Percentiles rank a stretch among this genome's conserved stretches.
These are phyloP conservation scores for Trypanosoma congolense DNA, from an alignment of 208 protist species.

Conservation along the genomic window DNA sequence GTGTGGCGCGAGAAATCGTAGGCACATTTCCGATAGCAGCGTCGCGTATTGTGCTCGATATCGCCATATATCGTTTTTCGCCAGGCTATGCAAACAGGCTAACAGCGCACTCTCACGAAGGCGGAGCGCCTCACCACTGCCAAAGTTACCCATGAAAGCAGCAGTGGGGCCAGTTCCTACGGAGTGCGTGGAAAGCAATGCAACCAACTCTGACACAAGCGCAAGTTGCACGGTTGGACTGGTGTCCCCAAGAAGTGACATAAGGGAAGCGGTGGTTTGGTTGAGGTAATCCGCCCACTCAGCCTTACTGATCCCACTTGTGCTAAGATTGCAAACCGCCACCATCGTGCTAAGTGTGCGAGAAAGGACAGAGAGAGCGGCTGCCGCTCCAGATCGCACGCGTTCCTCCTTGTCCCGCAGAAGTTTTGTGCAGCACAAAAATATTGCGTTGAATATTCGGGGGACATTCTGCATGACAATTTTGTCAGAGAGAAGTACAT, in stretches of 20 bases:
- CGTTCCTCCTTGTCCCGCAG: conserved; percentile 41
- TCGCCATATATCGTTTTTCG: conserved; percentile 72
- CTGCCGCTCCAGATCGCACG: conserved; percentile 46
- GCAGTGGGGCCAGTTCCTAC: conserved; percentile 3
- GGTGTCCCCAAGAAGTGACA: conserved; percentile 47
- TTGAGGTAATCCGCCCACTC: conserved; percentile 36
- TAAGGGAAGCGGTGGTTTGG: conserved; percentile 39
- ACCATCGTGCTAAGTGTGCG: conserved; percentile 49
- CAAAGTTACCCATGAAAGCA: conserved; percentile 1
- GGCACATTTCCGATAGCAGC: conserved; percentile 58
- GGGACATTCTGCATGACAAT: conserved; percentile 20
- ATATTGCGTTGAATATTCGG: conserved; percentile 29
- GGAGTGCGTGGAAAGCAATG: conserved; percentile 29
- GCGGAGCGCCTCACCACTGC: conserved; percentile 19
- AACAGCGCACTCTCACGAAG: conserved; percentile 46
- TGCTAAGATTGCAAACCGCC: conserved; percentile 11
- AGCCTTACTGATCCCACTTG: conserved; percentile 4
- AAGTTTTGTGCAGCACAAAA: conserved; percentile 25
- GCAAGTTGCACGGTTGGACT: conserved; percentile 60
- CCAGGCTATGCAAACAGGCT: conserved; percentile 37
- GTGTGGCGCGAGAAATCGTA: conserved; percentile 35
- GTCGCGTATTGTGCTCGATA: conserved; percentile 57
- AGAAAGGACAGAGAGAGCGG: conserved; percentile 45
- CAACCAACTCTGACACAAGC: conserved; percentile 58
- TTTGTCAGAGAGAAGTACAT: conserved; percentile 9